These are phyloP conservation scores for Zelonia costaricensis DNA, from an alignment of 208 protist species.

Conservation along the genomic window DNA sequence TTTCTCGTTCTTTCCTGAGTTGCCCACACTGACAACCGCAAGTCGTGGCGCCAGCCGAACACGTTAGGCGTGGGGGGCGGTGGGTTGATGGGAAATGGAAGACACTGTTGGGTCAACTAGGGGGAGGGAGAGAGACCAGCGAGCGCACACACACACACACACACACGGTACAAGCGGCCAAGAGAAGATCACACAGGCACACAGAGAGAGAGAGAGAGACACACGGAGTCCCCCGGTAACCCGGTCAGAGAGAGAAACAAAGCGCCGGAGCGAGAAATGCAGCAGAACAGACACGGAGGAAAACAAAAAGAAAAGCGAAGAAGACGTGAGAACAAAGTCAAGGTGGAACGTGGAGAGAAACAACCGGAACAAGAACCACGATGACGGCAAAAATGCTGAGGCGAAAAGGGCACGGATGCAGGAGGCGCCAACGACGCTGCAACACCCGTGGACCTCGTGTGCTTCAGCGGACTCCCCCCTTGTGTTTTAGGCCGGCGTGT, in stretches of 20 bases:
- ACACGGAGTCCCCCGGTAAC: neutral
- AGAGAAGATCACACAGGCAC: too few relatives aligned
- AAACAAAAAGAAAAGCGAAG: conserved; percentile 11
- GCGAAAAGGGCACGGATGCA: too few relatives aligned
- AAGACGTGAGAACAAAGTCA: neutral
- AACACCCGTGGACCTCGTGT: neutral
- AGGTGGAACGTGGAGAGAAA: neutral
- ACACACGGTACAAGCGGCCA: too few relatives aligned
- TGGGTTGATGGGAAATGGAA: too few relatives aligned
- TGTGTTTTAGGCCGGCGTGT: too few relatives aligned
- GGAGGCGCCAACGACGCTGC: neutral
- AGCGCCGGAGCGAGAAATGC: neutral
- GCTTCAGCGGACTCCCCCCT: neutral
- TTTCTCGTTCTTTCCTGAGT: too few relatives aligned
- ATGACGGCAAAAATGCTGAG: neutral
- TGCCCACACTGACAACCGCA: too few relatives aligned
- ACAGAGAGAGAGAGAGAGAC: neutral
- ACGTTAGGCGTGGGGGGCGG: too few relatives aligned
- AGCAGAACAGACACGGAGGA: neutral
- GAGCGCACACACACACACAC: too few relatives aligned
- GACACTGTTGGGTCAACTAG: too few relatives aligned
- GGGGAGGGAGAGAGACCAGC: too few relatives aligned
- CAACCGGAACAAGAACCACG: neutral
- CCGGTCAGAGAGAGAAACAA: neutral
- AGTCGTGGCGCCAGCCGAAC: too few relatives aligned